These are phyloP conservation scores for Adenanthera pavonina DNA, from an alignment of 306 rosid genomes.

Conservation along the genomic window DNA sequence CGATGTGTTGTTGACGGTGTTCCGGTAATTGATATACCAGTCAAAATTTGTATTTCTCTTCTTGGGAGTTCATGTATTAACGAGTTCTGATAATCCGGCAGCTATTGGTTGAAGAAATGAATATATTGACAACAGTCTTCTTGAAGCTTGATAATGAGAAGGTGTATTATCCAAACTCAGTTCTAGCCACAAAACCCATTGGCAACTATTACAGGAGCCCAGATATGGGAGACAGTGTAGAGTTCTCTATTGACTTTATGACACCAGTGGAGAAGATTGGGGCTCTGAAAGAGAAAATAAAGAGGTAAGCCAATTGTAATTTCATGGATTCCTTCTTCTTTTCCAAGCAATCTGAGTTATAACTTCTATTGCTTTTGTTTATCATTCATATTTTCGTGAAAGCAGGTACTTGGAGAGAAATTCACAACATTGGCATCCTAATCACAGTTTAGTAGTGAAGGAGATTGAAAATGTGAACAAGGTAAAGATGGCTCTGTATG, in stretches of 20 bases:
- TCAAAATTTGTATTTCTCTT: not conserved
- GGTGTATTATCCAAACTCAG: conserved; percentile 85
- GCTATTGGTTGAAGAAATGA: conserved; percentile 97
- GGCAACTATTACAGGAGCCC: conserved; percentile 92
- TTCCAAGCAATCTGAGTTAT: not conserved
- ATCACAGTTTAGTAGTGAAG: conserved; percentile 55
- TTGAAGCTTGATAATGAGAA: conserved; percentile 82
- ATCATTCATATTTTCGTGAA: conserved; percentile 1
- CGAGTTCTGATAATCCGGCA: conserved; percentile 40
- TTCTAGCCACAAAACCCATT: conserved; percentile 80
- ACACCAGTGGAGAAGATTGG: conserved; percentile 83
- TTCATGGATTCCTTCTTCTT: not conserved
- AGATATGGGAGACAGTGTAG: conserved; percentile 72
- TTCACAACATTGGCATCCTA: conserved; percentile 76
- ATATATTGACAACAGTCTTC: conserved; percentile 86
- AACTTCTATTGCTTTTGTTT: conserved; percentile 6
- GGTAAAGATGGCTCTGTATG: conserved; percentile 65
- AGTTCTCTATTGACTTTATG: conserved; percentile 69
- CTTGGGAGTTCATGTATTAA: conserved; percentile 29
- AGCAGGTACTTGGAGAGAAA: conserved; percentile 75
- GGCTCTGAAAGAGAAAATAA: conserved; percentile 58
- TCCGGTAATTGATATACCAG: conserved; percentile 55
- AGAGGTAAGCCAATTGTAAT: conserved; percentile 52
- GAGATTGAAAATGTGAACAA: conserved; percentile 78
- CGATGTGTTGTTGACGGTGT: conserved; percentile 86